A percentile compares a stretch with the other conserved stretches of the same genome.
Evolutionary conservation across 179 eudicot species (phyloP).

Genomic region (Beta lomatogona): DNA sequence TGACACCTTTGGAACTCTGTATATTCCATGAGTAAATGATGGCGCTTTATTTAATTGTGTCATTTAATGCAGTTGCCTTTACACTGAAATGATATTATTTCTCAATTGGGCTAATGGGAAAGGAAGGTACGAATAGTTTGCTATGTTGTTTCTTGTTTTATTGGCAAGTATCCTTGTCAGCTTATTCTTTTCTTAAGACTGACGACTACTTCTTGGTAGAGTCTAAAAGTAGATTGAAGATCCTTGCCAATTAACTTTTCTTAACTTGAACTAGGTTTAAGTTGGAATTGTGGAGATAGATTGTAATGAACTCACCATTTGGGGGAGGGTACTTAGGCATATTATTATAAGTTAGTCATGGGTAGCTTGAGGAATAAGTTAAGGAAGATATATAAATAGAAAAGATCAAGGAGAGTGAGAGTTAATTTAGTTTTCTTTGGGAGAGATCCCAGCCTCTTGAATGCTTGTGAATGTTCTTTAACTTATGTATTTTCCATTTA

Average conservation of each 20-base stretch:
- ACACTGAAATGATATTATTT: background rate
- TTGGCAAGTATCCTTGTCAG: background rate
- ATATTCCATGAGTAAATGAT: background rate
- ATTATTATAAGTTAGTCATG: too few species aligned
- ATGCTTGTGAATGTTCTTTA: too few species aligned
- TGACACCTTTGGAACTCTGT: background rate
- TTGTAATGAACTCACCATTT: too few species aligned
- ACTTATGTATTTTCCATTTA: too few species aligned
- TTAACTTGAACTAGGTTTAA: background rate
- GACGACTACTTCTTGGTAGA: background rate
- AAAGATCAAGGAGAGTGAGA: too few species aligned
- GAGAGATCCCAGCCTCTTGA: too few species aligned
- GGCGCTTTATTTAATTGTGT: background rate
- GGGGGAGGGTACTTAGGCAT: too few species aligned
- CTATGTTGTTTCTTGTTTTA: background rate
- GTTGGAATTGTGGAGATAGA: too few species aligned
- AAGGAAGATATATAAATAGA: too few species aligned
- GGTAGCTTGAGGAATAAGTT: too few species aligned
- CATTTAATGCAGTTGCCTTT: background rate
- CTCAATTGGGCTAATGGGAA: background rate
- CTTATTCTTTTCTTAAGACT: background rate
- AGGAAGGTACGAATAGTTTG: background rate
- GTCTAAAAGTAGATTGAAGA: slow-evolving; percentile 7
- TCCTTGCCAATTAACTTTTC: background rate
- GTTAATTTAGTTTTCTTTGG: too few species aligned